Evolutionary conservation across 176 grass and related monocot genomes (phyloP).

Genomic region (Calamus simplicifolius): DNA sequence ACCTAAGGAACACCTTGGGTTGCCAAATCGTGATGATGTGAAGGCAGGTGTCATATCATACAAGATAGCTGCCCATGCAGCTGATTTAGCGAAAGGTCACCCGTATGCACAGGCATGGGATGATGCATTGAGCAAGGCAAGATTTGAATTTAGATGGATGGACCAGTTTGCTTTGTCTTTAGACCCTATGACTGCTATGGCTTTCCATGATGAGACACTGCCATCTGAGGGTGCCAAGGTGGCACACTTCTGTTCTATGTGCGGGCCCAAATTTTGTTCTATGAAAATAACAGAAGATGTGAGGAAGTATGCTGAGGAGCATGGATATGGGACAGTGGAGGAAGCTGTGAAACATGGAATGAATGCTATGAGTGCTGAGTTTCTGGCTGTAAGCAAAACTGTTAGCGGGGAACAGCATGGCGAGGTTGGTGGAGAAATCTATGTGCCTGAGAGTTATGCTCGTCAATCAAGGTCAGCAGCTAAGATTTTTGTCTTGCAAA

Average conservation of each 20-base stretch:
- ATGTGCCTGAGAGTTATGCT: constrained; percentile 76
- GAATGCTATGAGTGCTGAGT: constrained; percentile 91
- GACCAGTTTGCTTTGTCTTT: constrained; percentile 92
- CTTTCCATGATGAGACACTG: constrained; percentile 93
- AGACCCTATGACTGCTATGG: constrained; percentile 93
- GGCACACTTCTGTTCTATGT: constrained; percentile 99
- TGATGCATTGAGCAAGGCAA: constrained; percentile 88
- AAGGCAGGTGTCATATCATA: constrained; percentile 90
- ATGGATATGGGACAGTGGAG: constrained; percentile 83
- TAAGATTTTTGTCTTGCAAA: neutral
- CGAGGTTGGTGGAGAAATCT: constrained; percentile 95
- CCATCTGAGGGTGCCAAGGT: constrained; percentile 97
- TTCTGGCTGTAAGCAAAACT: constrained; percentile 76
- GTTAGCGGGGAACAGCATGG: constrained; percentile 93
- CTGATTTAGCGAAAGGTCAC: constrained; percentile 95
- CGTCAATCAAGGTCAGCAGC: constrained; percentile 24
- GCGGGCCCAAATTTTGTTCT: constrained; percentile 94
- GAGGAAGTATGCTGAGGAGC: constrained; percentile 89
- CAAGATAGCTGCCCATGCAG: constrained; percentile 94
- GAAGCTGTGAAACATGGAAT: constrained; percentile 87
- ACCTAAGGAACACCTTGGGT: constrained; percentile 95
- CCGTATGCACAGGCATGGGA: constrained; percentile 86
- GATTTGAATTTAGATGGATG: constrained; percentile 99
- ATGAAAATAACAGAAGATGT: constrained; percentile 99
- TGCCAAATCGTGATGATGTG: constrained; percentile 96